Conservation (phyloP, 208 protist species). For the Balamuthia mandrillaris region DNA sequence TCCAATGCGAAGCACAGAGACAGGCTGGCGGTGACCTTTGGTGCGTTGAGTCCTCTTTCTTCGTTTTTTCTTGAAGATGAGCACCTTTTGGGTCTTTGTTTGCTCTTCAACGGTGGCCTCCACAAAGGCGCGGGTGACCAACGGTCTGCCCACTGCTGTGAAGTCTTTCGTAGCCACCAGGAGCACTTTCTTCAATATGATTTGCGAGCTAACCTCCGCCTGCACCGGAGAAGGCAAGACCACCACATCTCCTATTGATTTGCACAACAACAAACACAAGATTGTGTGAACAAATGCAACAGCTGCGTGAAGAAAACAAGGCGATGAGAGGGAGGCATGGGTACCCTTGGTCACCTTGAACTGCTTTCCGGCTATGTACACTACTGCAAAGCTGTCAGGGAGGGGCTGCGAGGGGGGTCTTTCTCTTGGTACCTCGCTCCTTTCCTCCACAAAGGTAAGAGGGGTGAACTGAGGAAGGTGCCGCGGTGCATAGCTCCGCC, state of each 20-base stretch:
- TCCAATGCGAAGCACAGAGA: slow-evolving; percentile 8
- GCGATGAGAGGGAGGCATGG: not conserved
- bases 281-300: not conserved
- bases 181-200: not conserved
- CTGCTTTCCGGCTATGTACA: not conserved
- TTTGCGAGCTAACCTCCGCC: not conserved
- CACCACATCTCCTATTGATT: not conserved
- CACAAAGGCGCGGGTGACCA: not conserved
- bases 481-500: too few species aligned
- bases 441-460: too few species aligned
- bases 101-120: slow-evolving; percentile 7
- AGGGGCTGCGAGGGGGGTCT: not conserved
- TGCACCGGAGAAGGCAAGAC: not conserved
- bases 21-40: not conserved
- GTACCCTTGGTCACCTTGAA: slow-evolving; percentile 14
- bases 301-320: not conserved
- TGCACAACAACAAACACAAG: not conserved
- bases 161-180: slow-evolving; percentile 4
- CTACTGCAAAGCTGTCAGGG: slow-evolving; percentile 6
- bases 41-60: not conserved
- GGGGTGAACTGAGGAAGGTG: too few species aligned
- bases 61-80: slow-evolving; percentile 12
- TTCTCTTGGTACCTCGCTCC: too few species aligned
- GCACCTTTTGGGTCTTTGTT: not conserved
- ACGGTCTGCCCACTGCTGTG: not conserved